phyloP scores from a whole-genome alignment of 495 filamentous ascomycete genomes.

The Hypoxylon lienhwacheense region DNA sequence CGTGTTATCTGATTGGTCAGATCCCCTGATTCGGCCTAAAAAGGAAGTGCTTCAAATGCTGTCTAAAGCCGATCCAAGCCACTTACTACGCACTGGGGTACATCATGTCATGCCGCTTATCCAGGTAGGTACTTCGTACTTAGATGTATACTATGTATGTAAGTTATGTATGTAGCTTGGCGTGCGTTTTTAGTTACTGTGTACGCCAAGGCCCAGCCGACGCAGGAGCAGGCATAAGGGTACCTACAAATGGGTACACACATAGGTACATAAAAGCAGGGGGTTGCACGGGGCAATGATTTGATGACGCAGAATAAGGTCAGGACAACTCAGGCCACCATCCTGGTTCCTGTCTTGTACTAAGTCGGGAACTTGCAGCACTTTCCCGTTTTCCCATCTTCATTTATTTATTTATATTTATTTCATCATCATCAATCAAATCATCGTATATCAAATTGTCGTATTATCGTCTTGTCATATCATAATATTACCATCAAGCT shows the following conservation, averaged over 20 bases:
- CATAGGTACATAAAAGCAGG: too few relatives aligned
- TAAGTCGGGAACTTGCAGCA: constrained; percentile 12
- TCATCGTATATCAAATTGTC: too few relatives aligned
- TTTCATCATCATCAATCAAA: too few relatives aligned
- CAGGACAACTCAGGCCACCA: constrained; percentile 29
- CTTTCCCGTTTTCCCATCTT: too few relatives aligned
- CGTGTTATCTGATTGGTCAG: constrained; percentile 4
- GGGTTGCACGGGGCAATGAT: constrained; percentile 10
- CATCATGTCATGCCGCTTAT: too few relatives aligned
- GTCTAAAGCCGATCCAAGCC: too few relatives aligned
- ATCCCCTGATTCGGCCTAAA: constrained; percentile 7
- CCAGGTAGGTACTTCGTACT: too few relatives aligned
- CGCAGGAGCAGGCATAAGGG: constrained; percentile 17
- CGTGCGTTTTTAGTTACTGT: constrained; percentile 4
- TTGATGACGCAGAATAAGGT: constrained; percentile 39
- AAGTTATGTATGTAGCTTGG: constrained; percentile 5
- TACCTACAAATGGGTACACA: constrained; percentile 2
- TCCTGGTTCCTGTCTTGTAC: background rate
- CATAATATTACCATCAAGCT: too few relatives aligned
- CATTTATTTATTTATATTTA: too few relatives aligned
- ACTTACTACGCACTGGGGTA: too few relatives aligned
- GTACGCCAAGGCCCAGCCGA: constrained; percentile 25
- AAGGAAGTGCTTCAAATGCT: too few relatives aligned
- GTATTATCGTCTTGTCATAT: too few relatives aligned
- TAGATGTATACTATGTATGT: background rate